These are phyloP conservation scores for Achaetomiella virescens DNA, from an alignment of 495 filamentous ascomycete species.

Conservation along the genomic window DNA sequence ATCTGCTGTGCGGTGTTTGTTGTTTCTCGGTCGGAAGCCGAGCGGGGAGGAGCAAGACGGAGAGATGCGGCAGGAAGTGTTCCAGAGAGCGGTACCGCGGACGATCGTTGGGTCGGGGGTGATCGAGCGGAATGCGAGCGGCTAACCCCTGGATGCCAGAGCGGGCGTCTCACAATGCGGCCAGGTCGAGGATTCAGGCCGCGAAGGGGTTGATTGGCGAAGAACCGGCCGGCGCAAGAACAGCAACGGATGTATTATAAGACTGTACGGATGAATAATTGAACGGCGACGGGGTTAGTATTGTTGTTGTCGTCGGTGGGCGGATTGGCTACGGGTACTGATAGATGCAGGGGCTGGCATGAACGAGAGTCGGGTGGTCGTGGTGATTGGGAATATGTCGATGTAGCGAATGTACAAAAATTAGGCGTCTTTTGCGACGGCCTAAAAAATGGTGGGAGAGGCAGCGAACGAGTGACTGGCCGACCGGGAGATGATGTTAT, in stretches of 20 bases:
- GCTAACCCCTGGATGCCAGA: conserved; percentile 22
- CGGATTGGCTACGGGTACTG: background rate
- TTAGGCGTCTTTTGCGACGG: conserved; percentile 3
- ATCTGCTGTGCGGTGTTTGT: background rate
- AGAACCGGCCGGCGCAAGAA: background rate
- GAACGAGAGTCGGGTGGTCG: conserved; percentile 4
- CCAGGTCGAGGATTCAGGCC: background rate
- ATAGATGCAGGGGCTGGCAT: background rate
- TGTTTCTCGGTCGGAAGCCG: conserved; percentile 4
- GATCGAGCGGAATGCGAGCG: conserved; percentile 17
- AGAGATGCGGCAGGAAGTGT: conserved; percentile 18
- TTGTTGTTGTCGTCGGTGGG: background rate
- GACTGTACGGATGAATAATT: conserved; percentile 1
- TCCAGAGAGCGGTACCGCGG: conserved; percentile 15
- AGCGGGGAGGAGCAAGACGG: conserved; percentile 3
- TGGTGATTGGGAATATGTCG: background rate
- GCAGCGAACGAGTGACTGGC: conserved; percentile 13
- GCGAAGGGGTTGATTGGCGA: background rate
- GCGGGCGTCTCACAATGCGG: conserved; percentile 25
- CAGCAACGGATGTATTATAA: background rate
- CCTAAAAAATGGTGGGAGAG: background rate
- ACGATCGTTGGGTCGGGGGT: conserved; percentile 12
- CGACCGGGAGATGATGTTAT: conserved; percentile 6
- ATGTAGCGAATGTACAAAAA: conserved; percentile 5
- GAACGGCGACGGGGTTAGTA: background rate